Evolutionary conservation across 1,139 yeast genomes (phyloP).

Genomic region (Protomyces macrosporus): DNA sequence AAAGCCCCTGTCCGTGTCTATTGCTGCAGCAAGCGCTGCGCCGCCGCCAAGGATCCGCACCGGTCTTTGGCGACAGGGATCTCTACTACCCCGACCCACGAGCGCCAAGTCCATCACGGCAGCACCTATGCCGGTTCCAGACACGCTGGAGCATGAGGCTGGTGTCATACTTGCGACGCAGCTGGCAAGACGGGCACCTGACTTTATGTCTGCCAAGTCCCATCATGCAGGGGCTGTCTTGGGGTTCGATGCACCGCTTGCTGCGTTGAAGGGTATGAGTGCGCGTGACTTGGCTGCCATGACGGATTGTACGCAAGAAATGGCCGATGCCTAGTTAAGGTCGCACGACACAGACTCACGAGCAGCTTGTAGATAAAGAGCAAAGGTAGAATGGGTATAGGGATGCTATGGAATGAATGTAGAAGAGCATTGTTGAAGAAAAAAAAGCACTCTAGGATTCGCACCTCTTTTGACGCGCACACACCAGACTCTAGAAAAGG

Average conservation of each 20-base stretch:
- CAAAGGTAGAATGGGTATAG: too few species aligned
- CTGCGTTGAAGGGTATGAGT: conserved; percentile 9
- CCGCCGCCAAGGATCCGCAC: not conserved
- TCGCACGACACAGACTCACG: not conserved
- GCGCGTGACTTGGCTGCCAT: conserved; percentile 10
- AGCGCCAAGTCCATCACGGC: too few species aligned
- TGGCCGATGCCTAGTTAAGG: not conserved
- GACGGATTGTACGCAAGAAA: not conserved
- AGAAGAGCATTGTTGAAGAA: not conserved
- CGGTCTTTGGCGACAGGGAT: not conserved
- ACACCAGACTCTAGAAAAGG: too few species aligned
- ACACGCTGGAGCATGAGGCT: not conserved
- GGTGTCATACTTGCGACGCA: conserved; percentile 5
- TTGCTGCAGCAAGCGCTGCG: not conserved
- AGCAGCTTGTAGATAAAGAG: too few species aligned
- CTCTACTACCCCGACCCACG: not conserved
- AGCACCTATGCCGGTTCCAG: not conserved
- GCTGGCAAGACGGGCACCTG: conserved; percentile 16
- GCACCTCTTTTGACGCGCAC: not conserved
- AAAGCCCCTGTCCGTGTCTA: not conserved
- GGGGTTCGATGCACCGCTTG: conserved; percentile 11
- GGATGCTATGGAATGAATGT: not conserved
- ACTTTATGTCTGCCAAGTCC: conserved; percentile 24
- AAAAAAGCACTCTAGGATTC: not conserved
- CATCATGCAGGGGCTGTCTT: conserved; percentile 7